Evolutionary conservation across 768 basidiomycete species (phyloP).

Genomic region (Tulasnella sp.): DNA sequence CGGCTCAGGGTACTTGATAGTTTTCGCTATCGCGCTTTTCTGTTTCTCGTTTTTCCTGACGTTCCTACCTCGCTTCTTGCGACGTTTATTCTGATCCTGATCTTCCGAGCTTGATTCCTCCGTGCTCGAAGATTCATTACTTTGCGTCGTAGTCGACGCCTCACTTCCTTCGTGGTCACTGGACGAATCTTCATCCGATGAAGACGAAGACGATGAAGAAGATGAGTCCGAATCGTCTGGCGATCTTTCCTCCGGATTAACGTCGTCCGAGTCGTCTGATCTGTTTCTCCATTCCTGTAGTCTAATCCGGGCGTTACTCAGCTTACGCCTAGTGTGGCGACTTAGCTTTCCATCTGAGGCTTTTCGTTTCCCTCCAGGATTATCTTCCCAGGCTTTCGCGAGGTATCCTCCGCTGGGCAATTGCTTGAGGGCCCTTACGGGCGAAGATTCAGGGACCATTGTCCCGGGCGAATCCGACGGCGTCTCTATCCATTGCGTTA

Average conservation of each 20-base stretch:
- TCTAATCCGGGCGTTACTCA: not conserved
- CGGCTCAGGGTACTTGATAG: conserved; percentile 2
- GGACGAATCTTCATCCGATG: not conserved
- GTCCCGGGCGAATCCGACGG: not conserved
- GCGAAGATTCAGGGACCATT: not conserved
- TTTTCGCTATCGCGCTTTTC: not conserved
- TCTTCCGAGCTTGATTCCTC: not conserved
- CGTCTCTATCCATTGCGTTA: not conserved
- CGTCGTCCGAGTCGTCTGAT: not conserved
- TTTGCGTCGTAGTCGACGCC: not conserved
- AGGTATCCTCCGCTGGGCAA: not conserved
- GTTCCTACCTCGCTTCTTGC: not conserved
- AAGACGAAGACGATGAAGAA: not conserved
- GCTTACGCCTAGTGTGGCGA: not conserved
- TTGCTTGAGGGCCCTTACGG: not conserved
- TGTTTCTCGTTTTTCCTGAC: not conserved
- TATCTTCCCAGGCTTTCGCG: not conserved
- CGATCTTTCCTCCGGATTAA: not conserved
- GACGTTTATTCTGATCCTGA: not conserved
- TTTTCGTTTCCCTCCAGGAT: not conserved
- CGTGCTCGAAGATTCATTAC: not conserved
- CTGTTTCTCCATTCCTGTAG: not conserved
- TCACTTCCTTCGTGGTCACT: no score
- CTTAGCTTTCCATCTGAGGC: not conserved
- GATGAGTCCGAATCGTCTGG: not conserved